Conservation (phyloP, 2,329 filamentous ascomycete species). For the Rhynchosporium agropyri region DNA sequence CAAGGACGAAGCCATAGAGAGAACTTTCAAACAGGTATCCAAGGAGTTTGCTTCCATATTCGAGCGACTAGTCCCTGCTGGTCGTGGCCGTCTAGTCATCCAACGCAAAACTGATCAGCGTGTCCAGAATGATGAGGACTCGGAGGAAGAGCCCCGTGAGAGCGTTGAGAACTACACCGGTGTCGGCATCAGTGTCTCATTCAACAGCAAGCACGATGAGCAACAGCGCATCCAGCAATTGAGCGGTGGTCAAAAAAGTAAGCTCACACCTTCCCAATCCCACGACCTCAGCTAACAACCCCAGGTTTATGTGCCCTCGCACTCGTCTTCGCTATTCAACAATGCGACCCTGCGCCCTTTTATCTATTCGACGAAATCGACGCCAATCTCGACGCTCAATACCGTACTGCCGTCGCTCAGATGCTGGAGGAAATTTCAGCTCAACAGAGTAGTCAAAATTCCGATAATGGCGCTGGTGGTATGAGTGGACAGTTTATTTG, state of each 20-base stretch:
- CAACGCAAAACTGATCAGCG: slow-evolving; percentile 83
- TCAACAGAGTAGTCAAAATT: slow-evolving; percentile 49
- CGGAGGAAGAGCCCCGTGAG: slow-evolving; percentile 67
- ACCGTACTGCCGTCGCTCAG: slow-evolving; percentile 90
- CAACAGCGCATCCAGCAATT: slow-evolving; percentile 98
- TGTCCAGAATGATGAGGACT: slow-evolving; percentile 64
- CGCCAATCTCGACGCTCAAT: slow-evolving; percentile 96
- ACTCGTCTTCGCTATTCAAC: slow-evolving; percentile 97
- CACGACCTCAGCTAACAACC: slow-evolving; percentile 29
- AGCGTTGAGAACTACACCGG: slow-evolving; percentile 94
- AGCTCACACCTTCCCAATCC: slow-evolving; percentile 44
- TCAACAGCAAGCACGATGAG: slow-evolving; percentile 98
- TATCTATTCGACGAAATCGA: slow-evolving; percentile 99
- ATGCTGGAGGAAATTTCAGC: slow-evolving; percentile 80
- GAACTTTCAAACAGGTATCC: slow-evolving; percentile 97
- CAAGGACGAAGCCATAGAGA: slow-evolving; percentile 97
- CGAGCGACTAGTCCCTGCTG: slow-evolving; percentile 90
- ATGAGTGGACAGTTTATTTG: slow-evolving; percentile 86
- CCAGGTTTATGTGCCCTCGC: slow-evolving; percentile 91
- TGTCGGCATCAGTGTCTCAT: slow-evolving; percentile 95
- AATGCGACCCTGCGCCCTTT: slow-evolving; percentile 95
- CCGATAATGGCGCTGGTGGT: slow-evolving; percentile 43
- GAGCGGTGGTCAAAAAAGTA: slow-evolving; percentile 96
- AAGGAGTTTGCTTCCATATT: slow-evolving; percentile 92
- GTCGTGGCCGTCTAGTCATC: slow-evolving; percentile 88